These are phyloP conservation scores for Podospora comata DNA, from an alignment of 495 filamentous ascomycete genomes.

Conservation along the genomic window DNA sequence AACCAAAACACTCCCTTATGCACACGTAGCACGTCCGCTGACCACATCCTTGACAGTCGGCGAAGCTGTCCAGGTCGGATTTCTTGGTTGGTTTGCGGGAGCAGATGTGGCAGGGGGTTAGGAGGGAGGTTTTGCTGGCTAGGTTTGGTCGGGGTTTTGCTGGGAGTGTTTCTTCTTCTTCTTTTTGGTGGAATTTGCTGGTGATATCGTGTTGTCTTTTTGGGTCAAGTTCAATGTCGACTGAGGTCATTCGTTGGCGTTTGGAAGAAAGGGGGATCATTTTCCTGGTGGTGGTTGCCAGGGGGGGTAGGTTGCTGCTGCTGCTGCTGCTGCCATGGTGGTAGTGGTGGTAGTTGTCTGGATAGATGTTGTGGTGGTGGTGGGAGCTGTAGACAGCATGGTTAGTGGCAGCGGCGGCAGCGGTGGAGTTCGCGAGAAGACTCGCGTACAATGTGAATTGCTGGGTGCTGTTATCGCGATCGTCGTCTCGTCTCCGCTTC, in stretches of 20 bases:
- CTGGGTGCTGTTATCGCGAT: constrained; percentile 24
- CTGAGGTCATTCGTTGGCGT: constrained; percentile 21
- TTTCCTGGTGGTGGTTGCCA: constrained; percentile 26
- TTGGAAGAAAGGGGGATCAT: constrained; percentile 38
- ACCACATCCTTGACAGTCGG: constrained; percentile 47
- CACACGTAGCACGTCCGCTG: constrained; percentile 48
- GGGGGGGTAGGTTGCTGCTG: constrained; percentile 8
- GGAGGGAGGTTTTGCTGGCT: constrained; percentile 19
- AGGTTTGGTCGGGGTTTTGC: constrained; percentile 8
- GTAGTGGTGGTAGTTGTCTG: constrained; percentile 19
- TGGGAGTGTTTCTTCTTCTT: constrained; percentile 3
- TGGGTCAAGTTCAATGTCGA: constrained; percentile 5
- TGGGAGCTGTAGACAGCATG: constrained; percentile 18
- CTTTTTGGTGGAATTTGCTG: not conserved
- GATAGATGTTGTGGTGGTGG: not conserved
- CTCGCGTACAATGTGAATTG: constrained; percentile 36
- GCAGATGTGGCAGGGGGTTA: constrained; percentile 50
- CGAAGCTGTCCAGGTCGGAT: constrained; percentile 47
- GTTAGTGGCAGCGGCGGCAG: constrained; percentile 9
- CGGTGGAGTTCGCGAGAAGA: constrained; percentile 10
- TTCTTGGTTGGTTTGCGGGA: constrained; percentile 47
- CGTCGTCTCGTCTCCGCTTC: constrained; percentile 46
- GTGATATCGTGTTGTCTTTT: constrained; percentile 11
- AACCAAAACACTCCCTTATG: constrained; percentile 46
- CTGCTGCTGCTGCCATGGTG: constrained; percentile 8